Evolutionary conservation across 768 basidiomycete species (phyloP).

Genomic region (Lactarius tabidus): DNA sequence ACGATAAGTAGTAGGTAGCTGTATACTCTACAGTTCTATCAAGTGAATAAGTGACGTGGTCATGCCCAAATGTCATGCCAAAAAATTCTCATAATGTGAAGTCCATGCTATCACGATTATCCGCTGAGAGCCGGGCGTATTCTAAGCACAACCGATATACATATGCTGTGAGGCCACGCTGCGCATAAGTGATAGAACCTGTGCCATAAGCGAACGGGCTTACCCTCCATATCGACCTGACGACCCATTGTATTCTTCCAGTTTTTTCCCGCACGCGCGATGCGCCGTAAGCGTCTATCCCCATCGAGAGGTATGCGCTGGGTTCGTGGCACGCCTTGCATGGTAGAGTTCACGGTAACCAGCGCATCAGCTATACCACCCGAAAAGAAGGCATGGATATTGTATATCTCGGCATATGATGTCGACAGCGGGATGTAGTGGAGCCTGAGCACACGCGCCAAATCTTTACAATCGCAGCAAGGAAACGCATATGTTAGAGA

Average conservation of each 20-base stretch:
- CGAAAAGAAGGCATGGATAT: slow-evolving; percentile 89
- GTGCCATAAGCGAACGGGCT: slow-evolving; percentile 28
- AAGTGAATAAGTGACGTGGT: not conserved
- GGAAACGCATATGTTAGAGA: slow-evolving; percentile 16
- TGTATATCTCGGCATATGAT: slow-evolving; percentile 88
- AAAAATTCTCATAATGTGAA: slow-evolving; percentile 25
- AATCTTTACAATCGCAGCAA: not conserved
- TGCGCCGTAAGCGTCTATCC: slow-evolving; percentile 68
- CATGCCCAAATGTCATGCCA: not conserved
- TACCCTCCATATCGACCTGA: slow-evolving; percentile 90
- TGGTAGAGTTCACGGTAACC: slow-evolving; percentile 48
- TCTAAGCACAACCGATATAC: slow-evolving; percentile 85
- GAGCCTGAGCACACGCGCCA: slow-evolving; percentile 49
- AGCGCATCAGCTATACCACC: slow-evolving; percentile 67
- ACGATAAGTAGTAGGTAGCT: not conserved
- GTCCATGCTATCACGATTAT: slow-evolving; percentile 74
- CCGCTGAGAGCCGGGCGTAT: slow-evolving; percentile 80
- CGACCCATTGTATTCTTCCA: slow-evolving; percentile 87
- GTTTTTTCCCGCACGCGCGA: slow-evolving; percentile 87
- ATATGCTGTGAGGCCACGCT: slow-evolving; percentile 51
- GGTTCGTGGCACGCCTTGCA: slow-evolving; percentile 32
- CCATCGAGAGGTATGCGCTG: slow-evolving; percentile 48
- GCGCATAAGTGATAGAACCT: slow-evolving; percentile 21
- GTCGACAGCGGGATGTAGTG: slow-evolving; percentile 92
- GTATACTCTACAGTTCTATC: slow-evolving; percentile 1